Base-by-base conservation (phyloP, 1,139 yeast species). In the Protomyces macrosporus region DNA sequence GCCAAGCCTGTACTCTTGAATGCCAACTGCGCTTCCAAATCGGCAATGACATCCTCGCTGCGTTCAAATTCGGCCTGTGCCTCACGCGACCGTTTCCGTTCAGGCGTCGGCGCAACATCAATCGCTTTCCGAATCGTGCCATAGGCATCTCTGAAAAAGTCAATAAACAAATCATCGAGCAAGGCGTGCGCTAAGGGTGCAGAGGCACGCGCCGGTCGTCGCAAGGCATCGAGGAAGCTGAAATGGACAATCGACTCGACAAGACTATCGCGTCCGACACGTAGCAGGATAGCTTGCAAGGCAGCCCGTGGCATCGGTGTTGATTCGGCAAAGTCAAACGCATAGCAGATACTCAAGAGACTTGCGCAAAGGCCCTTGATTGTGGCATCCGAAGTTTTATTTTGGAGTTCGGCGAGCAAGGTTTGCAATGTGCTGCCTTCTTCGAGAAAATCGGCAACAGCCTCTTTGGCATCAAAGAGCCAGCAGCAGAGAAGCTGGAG, bases 241-340 rank as follows among this genome's bases (percentile, higher is more conserved):
- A 95, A 84, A 71, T 88, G 90, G 63, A 84, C 84, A 5, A 93
- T 81, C 68, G 87, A 86, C 55, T 88, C 79, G 0, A 87, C 80
- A 70, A 89, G 90, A 67, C 88, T 88, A 68, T 90, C 96, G 61
- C 83, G 81, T 0, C 98, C 97, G 58, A 93, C 77, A n/a, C 86
- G 79, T 1, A 81, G 78, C 40, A 95, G 76, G 53, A 89, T 75
- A 0, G 82, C 75, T 71, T 85, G 85, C 16, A 68, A 68, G 12
- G 66, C 67, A 63, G 65, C 52, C 16, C 78, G 69, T 0, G 89
- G 71, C 10, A 88, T 75, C 0, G 97, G 91, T 0, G 97, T 88
- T 12, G 37, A 37, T 1, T 78, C 77, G 60, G 81, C 80, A 2
- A 90, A 78, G 4, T 95, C 85, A 72, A 91, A 93, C 68, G 91